Evolutionary conservation across 352 stramenopile species (phyloP), one percentile per base, ranked within the genome.

Genomic region (Phytophthora citricola): DNA sequence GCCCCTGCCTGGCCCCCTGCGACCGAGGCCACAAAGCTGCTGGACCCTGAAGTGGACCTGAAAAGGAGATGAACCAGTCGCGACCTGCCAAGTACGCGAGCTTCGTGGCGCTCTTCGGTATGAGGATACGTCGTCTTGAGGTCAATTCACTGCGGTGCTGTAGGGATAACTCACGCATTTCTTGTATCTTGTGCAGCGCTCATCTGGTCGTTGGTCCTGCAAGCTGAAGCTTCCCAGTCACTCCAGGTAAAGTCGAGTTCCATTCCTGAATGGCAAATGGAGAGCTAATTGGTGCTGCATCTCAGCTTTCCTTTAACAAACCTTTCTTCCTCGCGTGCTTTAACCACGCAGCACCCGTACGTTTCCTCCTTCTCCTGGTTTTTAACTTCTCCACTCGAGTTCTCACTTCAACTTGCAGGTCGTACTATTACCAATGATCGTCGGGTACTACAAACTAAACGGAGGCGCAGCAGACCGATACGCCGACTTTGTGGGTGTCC

Each of bases 291-390:
- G n/a, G 40, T 31, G 40, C 22, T 47, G 10, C 22, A 6, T 38
- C 24, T 22, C 46, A 71, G 63, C 20, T 50, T 39, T 63, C 49
- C 39, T 77, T 77, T 41, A 69, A 69, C 55, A 77, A 77, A 58
- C 69, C 79, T 0, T 85, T 84, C 56, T 88, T 88, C 67, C 69
- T 89, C 44, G 76, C 83, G 8, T 80, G 79, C 24, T 86, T 85
- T 54, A 85, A 83, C 49, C 79, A 86, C 36, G 71, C 73, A n/a
- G 51, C 60, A 34, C 75, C 76, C 20, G 74, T 81, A 52, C 45
- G 60, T 20, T 20, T 20, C 57, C 3, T 36, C n/a, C 24, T 11
- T 36, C 5, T 17, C 24, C 9, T 7, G 5, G 32, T 53, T 12
- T 26, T 2, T 12, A 36, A 14, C 1, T 36, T 36, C 31, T 36